These are phyloP conservation scores for Fragosphaeria purpurea DNA, from an alignment of 2,329 filamentous ascomycete species.

Conservation along the genomic window DNA sequence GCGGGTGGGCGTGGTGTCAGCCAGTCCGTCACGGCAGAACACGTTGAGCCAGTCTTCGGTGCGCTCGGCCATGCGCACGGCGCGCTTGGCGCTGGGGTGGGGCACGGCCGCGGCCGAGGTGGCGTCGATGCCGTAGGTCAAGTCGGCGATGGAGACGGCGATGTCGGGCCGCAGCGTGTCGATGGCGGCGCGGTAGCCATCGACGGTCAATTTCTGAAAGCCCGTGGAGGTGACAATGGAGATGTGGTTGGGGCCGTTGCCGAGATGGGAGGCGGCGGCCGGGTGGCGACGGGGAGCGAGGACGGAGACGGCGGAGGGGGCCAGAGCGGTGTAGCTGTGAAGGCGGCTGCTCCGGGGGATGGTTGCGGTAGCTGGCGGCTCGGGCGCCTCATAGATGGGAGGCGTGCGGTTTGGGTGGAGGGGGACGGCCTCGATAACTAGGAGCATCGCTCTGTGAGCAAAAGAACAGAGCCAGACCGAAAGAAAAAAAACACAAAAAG, in stretches of 20 bases:
- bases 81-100: constrained; percentile 53
- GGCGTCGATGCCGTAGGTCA: constrained; percentile 33
- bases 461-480: not conserved
- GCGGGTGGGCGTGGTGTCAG: constrained; percentile 19
- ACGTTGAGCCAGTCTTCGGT: constrained; percentile 74
- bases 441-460: not conserved
- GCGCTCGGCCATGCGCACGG: constrained; percentile 73
- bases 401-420: constrained; percentile 4
- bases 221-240: constrained; percentile 80
- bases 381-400: constrained; percentile 8
- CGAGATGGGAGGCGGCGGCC: constrained; percentile 59
- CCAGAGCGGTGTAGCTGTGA: constrained; percentile 66
- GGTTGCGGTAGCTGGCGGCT: not conserved
- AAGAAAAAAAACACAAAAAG: not conserved
- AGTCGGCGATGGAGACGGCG: constrained; percentile 66
- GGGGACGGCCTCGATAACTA: constrained; percentile 11
- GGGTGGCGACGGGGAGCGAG: constrained; percentile 71
- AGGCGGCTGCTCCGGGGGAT: constrained; percentile 34
- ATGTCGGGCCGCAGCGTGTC: constrained; percentile 68
- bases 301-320: constrained; percentile 55
- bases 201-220: constrained; percentile 59
- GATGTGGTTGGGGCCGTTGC: constrained; percentile 61
- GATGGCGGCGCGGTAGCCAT: constrained; percentile 58
- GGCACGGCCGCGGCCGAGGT: constrained; percentile 1
- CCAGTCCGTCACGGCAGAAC: constrained; percentile 41